These are phyloP conservation scores for Firmiana major DNA, from an alignment of 345 rosid genomes.

Conservation along the genomic window DNA sequence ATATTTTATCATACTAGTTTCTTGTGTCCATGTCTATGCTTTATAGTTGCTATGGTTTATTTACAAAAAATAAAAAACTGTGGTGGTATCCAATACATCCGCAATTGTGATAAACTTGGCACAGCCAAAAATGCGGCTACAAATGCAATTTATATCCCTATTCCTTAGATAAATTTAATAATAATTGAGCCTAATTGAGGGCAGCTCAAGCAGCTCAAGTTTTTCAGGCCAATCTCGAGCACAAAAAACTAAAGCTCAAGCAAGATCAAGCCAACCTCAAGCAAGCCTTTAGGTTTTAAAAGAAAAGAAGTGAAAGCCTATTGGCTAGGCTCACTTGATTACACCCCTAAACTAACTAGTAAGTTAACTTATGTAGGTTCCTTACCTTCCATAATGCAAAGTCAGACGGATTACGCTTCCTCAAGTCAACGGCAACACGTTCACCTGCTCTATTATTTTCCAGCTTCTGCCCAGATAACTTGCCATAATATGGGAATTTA, in stretches of 20 bases:
- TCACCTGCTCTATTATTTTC: constrained; percentile 82
- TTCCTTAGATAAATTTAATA: background rate
- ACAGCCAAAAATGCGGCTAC: too few species aligned
- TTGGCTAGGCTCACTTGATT: background rate
- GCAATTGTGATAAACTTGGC: background rate
- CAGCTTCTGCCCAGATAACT: constrained; percentile 61
- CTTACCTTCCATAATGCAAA: constrained; percentile 91
- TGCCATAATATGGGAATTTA: constrained; percentile 69
- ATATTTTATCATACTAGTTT: background rate
- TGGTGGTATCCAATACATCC: background rate
- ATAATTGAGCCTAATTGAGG: background rate
- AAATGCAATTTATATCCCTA: background rate
- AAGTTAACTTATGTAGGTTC: background rate
- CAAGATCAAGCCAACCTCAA: background rate
- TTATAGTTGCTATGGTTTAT: too few species aligned
- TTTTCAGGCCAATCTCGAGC: background rate
- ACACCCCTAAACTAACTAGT: background rate
- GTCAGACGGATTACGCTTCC: constrained; percentile 84
- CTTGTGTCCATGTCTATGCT: background rate
- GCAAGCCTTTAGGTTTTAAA: background rate
- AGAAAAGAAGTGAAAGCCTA: background rate
- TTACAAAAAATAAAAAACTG: too few species aligned
- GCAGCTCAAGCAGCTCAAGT: background rate
- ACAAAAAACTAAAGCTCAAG: background rate
- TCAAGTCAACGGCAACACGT: constrained; percentile 75